Conservation (phyloP, 257 asterid genomes). For the Rubia yunnanensis region DNA sequence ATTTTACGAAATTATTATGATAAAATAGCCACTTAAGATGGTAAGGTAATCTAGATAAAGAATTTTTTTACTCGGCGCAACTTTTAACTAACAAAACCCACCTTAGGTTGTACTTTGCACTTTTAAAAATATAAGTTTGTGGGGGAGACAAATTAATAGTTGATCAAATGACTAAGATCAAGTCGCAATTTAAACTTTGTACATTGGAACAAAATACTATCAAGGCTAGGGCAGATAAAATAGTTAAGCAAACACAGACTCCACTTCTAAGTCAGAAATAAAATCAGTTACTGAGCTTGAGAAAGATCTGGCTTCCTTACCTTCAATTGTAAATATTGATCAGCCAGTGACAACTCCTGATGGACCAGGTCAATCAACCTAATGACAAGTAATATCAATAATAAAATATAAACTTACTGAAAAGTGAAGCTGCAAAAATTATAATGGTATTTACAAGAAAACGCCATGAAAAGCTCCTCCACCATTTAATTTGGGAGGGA, state of each 20-base stretch:
- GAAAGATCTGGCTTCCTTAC: constrained; percentile 33
- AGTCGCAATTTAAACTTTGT: background rate
- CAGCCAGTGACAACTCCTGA: constrained; percentile 90
- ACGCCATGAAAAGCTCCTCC: background rate
- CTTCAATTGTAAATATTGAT: constrained; percentile 76
- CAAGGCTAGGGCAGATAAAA: background rate
- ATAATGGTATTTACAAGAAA: background rate
- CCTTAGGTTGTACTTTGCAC: background rate
- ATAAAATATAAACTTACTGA: background rate
- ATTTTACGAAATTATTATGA: background rate
- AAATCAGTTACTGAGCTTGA: background rate
- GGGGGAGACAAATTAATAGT: background rate
- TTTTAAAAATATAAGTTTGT: background rate
- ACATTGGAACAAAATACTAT: background rate
- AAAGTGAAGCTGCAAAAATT: constrained; percentile 15
- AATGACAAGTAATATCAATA: constrained; percentile 6
- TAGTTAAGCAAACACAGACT: background rate
- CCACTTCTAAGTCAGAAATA: background rate
- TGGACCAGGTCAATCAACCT: constrained; percentile 92
- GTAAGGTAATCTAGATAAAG: background rate
- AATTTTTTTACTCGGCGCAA: no score
- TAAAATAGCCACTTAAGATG: constrained; percentile 1
- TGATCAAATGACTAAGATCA: background rate
- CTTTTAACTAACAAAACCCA: background rate
- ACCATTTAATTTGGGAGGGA: background rate